Evolutionary conservation across 257 asterid species (phyloP).

Genomic region (Solanum chmielewskii): DNA sequence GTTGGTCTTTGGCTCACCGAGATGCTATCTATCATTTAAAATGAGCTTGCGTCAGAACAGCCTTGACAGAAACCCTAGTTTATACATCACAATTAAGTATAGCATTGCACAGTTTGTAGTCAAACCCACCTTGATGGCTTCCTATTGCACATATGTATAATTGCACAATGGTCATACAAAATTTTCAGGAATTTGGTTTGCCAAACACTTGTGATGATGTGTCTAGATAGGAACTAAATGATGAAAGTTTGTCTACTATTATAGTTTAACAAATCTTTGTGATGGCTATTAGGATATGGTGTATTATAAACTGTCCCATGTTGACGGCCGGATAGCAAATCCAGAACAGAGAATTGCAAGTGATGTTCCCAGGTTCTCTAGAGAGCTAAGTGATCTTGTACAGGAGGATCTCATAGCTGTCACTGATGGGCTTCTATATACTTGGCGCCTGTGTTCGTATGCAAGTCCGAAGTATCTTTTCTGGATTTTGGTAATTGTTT

Average conservation of each 20-base stretch:
- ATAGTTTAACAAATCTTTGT: neutral
- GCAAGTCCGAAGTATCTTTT: constrained; percentile 96
- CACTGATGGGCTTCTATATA: constrained; percentile 82
- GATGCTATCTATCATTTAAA: neutral
- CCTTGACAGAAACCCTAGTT: neutral
- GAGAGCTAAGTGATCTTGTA: constrained; percentile 95
- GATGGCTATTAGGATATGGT: constrained; percentile 68
- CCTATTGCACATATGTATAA: neutral
- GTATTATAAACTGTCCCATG: constrained; percentile 95
- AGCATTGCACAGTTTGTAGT: neutral
- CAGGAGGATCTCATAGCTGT: constrained; percentile 93
- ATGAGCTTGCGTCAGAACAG: neutral
- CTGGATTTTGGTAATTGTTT: constrained; percentile 73
- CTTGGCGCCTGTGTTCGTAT: constrained; percentile 98
- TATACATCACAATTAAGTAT: neutral
- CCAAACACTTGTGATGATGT: neutral
- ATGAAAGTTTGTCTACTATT: neutral
- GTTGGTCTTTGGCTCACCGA: neutral
- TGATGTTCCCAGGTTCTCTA: constrained; percentile 93
- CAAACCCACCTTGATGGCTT: neutral
- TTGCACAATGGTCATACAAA: neutral
- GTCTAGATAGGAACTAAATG: neutral
- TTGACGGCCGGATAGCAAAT: constrained; percentile 87
- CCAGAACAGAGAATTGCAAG: constrained; percentile 98
- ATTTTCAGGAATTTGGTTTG: neutral